These are phyloP conservation scores for Venturia nashicola DNA, from an alignment of 2,329 filamentous ascomycete genomes.

Conservation along the genomic window DNA sequence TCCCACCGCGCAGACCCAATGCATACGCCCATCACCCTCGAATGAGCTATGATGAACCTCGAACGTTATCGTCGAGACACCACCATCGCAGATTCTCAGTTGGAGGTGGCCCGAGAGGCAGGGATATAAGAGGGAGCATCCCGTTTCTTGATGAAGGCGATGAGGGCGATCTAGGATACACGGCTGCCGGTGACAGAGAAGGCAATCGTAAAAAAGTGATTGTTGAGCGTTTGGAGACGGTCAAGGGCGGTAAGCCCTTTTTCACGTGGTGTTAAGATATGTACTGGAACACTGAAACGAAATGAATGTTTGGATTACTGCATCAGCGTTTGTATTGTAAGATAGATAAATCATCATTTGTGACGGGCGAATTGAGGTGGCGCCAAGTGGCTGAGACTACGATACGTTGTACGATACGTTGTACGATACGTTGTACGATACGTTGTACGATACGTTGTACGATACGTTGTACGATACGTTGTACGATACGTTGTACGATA, in stretches of 20 bases:
- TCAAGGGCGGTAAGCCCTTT: constrained; percentile 89
- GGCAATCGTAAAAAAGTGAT: constrained; percentile 87
- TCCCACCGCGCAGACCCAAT: not conserved
- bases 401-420: too few species aligned
- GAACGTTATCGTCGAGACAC: constrained; percentile 14
- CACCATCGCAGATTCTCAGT: constrained; percentile 34
- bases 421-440: too few species aligned
- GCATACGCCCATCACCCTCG: constrained; percentile 16
- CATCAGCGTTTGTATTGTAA: not conserved
- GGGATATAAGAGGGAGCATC: constrained; percentile 18
- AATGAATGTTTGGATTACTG: not conserved
- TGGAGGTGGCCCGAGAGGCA: constrained; percentile 12
- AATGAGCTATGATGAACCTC: constrained; percentile 30
- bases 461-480: too few species aligned
- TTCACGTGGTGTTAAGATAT: constrained; percentile 79
- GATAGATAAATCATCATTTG: not conserved
- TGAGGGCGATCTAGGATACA: constrained; percentile 83
- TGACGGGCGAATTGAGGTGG: not conserved
- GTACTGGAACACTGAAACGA: not conserved
- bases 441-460: too few species aligned
- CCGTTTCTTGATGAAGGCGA: constrained; percentile 44
- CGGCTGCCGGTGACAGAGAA: constrained; percentile 87
- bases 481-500: too few species aligned
- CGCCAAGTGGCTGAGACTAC: too few species aligned
- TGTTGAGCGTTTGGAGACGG: constrained; percentile 87